These are phyloP conservation scores for Blastosporella zonata DNA, from an alignment of 1,284 basidiomycete species.

Conservation along the genomic window DNA sequence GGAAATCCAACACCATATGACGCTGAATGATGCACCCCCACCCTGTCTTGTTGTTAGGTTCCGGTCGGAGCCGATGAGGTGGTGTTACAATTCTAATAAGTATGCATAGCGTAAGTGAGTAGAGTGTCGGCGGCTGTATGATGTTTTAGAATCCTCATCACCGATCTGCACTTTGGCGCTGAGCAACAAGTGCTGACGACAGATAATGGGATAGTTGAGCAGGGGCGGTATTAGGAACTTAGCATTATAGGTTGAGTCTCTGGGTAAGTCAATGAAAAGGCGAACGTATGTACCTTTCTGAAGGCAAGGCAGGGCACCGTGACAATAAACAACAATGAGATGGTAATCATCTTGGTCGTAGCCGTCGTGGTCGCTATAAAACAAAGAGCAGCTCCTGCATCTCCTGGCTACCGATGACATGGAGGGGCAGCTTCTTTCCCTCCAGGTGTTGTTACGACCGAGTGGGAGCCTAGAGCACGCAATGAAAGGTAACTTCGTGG, in stretches of 20 bases:
- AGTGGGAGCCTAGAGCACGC: constrained; percentile 45
- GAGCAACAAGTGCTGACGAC: constrained; percentile 87
- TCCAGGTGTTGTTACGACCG: constrained; percentile 76
- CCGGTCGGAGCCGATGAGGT: neutral
- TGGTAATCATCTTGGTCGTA: constrained; percentile 47
- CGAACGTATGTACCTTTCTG: constrained; percentile 58
- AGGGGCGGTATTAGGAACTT: constrained; percentile 87
- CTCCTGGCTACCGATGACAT: constrained; percentile 53
- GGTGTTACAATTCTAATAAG: no score
- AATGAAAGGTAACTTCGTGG: constrained; percentile 26
- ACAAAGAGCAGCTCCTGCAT: constrained; percentile 83
- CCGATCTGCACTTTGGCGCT: constrained; percentile 49
- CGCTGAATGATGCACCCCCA: neutral
- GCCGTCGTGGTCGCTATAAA: constrained; percentile 61
- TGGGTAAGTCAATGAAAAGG: neutral
- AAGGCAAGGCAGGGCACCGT: constrained; percentile 61
- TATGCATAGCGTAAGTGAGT: no score
- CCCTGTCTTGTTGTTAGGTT: neutral
- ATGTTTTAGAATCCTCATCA: constrained; percentile 22
- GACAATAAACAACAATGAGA: constrained; percentile 67
- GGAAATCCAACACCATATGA: neutral
- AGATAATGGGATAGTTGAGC: constrained; percentile 84
- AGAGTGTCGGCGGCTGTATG: no score
- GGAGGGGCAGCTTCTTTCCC: constrained; percentile 66
- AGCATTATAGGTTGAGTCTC: constrained; percentile 1